These are phyloP conservation scores for Leishmania major DNA, from an alignment of 208 protist genomes.

Conservation along the genomic window DNA sequence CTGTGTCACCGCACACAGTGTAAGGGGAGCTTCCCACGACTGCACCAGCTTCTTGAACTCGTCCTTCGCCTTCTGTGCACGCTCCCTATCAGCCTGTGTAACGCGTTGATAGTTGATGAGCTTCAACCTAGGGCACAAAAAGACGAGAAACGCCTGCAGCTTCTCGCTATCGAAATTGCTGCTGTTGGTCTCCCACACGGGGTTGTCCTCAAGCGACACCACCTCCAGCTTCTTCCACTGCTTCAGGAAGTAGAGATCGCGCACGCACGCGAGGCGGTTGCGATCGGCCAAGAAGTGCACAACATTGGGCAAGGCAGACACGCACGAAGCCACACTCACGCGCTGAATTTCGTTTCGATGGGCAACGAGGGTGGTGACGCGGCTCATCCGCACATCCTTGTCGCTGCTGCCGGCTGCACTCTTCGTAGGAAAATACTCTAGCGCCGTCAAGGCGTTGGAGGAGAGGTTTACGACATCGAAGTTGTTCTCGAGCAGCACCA, in stretches of 20 bases:
- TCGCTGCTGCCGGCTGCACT: background rate
- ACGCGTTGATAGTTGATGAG: constrained; percentile 89
- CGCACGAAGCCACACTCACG: constrained; percentile 78
- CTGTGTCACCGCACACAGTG: background rate
- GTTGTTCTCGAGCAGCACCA: constrained; percentile 67
- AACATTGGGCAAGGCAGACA: constrained; percentile 68
- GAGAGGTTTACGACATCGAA: constrained; percentile 91
- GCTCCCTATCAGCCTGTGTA: constrained; percentile 49
- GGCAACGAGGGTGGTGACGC: constrained; percentile 72
- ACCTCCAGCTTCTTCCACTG: constrained; percentile 78
- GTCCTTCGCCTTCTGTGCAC: constrained; percentile 21
- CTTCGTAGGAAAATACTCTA: constrained; percentile 78
- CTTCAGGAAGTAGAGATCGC: constrained; percentile 69
- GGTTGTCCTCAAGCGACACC: constrained; percentile 73
- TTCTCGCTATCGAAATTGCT: constrained; percentile 41
- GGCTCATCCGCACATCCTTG: constrained; percentile 44
- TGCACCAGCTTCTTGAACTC: constrained; percentile 55
- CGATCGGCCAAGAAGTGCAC: constrained; percentile 76
- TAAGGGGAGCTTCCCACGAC: constrained; percentile 25
- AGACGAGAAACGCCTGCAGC: constrained; percentile 78
- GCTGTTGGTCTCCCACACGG: constrained; percentile 58
- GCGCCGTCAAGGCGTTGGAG: constrained; percentile 68
- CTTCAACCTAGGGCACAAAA: constrained; percentile 79
- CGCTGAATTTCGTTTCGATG: constrained; percentile 82
- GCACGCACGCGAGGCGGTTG: constrained; percentile 60